A percentile compares a stretch with the other conserved stretches of the same genome.
These are phyloP conservation scores for Neobulgaria alba DNA, from an alignment of 2,329 filamentous ascomycete genomes.

Conservation along the genomic window DNA sequence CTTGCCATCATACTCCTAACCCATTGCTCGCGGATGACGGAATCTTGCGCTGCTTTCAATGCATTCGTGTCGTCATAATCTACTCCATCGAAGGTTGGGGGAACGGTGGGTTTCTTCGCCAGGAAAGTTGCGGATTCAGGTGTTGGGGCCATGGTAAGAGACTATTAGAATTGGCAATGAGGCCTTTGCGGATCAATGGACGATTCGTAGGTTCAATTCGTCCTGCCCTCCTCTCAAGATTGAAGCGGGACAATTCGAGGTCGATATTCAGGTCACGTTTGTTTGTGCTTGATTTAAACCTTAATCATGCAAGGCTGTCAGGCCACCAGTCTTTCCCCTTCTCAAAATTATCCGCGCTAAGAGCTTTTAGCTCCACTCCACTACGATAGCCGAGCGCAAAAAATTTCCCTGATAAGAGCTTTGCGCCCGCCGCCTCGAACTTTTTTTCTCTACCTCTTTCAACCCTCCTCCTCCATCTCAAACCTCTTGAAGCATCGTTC, in stretches of 20 bases:
- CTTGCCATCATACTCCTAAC: constrained; percentile 83
- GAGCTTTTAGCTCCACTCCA: too few species aligned
- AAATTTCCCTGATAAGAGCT: constrained; percentile 25
- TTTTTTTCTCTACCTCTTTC: constrained; percentile 11
- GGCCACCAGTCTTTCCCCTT: too few species aligned
- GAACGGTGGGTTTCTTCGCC: constrained; percentile 73
- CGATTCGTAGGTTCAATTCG: too few species aligned
- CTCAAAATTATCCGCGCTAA: too few species aligned
- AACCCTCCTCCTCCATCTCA: constrained; percentile 1
- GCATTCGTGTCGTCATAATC: constrained; percentile 76
- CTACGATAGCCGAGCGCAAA: constrained; percentile 18
- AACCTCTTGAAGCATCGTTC: constrained; percentile 6
- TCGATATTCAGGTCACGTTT: too few species aligned
- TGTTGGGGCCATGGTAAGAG: constrained; percentile 55
- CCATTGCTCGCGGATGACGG: constrained; percentile 80
- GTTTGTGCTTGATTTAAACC: too few species aligned
- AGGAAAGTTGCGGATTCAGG: constrained; percentile 76
- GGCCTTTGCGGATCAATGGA: background rate
- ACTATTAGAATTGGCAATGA: background rate
- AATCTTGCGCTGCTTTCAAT: constrained; percentile 75
- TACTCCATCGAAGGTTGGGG: constrained; percentile 78
- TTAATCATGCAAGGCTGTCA: too few species aligned
- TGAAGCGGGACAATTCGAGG: too few species aligned
- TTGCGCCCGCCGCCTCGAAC: constrained; percentile 14
- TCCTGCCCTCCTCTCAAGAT: too few species aligned